Evolutionary conservation across 495 filamentous ascomycete genomes (phyloP), one percentile per base, ranked within the genome.

Genomic region (Penicillium riverlandense): DNA sequence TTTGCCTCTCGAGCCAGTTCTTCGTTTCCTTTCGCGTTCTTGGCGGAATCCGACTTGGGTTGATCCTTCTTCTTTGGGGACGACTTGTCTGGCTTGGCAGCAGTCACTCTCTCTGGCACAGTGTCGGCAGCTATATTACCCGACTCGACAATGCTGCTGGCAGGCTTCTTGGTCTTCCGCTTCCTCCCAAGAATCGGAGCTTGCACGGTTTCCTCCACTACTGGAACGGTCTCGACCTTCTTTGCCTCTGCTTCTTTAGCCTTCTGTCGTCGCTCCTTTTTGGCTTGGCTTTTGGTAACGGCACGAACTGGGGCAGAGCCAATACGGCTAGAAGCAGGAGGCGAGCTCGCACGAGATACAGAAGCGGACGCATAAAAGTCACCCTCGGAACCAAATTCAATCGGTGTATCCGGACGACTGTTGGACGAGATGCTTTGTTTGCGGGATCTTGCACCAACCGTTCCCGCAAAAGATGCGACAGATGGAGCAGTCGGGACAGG

Each of bases 241-340:
- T 80, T 72, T 53, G 85, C 82, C 58, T 86, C 83, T 0, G 72
- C 70, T 33, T 75, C 68, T 56, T 77, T 82, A 0, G 77, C 78
- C 39, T 77, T 74, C 52, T 79, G 75, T 52, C 76, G 67, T 37
- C 89, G 73, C 52, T 95, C 86, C 61, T 95, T 96, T 62, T 91
- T 94, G 48, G 82, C 74, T 54, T 94, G 88, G 51, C 82, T 91
- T 72, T 97, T 98, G 11, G 88, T 90, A 54, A 87, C 86, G n/a
- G 75, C 64, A 33, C 86, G 75, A 0, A 88, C 74, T 16, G 89
- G 84, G 1, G 88, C 87, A 32, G 83, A 82, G 32, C 88, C 88
- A 37, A 91, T 76, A 52, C 77, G 86, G 16, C 69, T 66, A 2
- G 78, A 71, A 0, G 86, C 83, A 7, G 86, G 89, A n/a, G 90